Evolutionary conservation across 345 rosid species (phyloP), one percentile per base, ranked within the genome.

Genomic region (Salix arbutifolia): DNA sequence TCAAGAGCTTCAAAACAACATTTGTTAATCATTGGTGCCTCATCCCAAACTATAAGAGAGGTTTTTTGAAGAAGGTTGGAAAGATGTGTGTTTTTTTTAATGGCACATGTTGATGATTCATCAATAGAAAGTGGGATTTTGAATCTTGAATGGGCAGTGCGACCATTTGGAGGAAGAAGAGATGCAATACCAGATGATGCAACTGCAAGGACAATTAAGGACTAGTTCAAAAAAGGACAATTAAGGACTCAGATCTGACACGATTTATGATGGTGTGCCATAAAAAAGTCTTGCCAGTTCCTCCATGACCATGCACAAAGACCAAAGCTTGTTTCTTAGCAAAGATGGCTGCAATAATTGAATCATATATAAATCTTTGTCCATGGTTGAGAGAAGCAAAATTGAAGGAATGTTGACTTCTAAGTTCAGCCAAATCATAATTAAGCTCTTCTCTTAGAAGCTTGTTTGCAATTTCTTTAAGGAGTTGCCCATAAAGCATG

Each of bases 101-200:
- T 37, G 7, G 10, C 3, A 50, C 76, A 72, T 0, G 40, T 9
- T 11, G 48, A 61, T 6, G n/a, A 19, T 13, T 65, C 21, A 2
- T 72, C 18, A 44, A 13, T 19, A 23, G 6, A 18, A 13, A 77
- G 8, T n/a, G 79, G 60, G 14, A 77, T 69, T 12, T 69, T 56
- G 28, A 76, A 77, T 71, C 52, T 46, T 6, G 76, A 78, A 58
- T 78, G 80, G 13, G 67, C 3, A 37, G 67, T 72, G 35, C 67
- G n/a, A 12, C 67, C 76, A 11, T 31, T 56, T 23, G n/a, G 40
- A 11, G 72, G 35, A 0, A 72, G 8, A 2, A 68, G 31, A 14
- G 67, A 52, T 38, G 44, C 72, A 12, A 72, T 46, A 4, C 67
- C 33, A 12, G 67, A 72, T 21, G 67, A 23, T 3, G 76, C 68